phyloP scores from a whole-genome alignment of 306 rosid species.

The Rosa chinensis region DNA sequence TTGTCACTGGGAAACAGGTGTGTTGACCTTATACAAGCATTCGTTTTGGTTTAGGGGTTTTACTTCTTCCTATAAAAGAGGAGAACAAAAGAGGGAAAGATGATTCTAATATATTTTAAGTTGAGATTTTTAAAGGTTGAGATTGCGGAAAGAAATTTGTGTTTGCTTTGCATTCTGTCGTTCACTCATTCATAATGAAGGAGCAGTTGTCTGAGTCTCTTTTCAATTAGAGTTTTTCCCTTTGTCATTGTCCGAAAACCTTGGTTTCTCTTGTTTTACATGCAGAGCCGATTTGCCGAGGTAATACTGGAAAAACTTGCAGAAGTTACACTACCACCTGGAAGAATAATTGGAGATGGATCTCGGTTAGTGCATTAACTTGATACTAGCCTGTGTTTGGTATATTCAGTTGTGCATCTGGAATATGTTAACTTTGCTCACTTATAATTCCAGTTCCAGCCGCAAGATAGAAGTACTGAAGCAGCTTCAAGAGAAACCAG shows the following conservation, averaged over 20 bases:
- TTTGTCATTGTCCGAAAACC: constrained; percentile 5
- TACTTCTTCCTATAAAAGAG: neutral
- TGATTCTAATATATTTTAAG: neutral
- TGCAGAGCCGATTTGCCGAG: constrained; percentile 78
- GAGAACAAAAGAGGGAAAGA: neutral
- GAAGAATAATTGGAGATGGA: constrained; percentile 79
- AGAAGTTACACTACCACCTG: constrained; percentile 71
- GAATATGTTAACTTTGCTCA: constrained; percentile 9
- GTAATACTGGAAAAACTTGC: constrained; percentile 78
- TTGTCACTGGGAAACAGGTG: constrained; percentile 90
- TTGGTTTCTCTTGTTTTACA: neutral
- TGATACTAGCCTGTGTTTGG: neutral
- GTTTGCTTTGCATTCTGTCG: neutral
- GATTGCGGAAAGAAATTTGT: neutral
- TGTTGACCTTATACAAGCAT: neutral
- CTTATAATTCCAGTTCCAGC: constrained; percentile 32
- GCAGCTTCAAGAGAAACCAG: constrained; percentile 57
- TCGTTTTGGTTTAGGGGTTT: neutral
- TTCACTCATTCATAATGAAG: neutral
- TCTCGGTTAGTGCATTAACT: constrained; percentile 54
- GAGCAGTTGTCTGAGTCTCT: neutral
- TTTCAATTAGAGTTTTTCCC: neutral
- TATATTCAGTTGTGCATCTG: neutral
- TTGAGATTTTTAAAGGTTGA: neutral
- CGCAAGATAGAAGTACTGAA: constrained; percentile 83